phyloP scores from a whole-genome alignment of 257 asterid species.

The Capsicum pubescens region DNA sequence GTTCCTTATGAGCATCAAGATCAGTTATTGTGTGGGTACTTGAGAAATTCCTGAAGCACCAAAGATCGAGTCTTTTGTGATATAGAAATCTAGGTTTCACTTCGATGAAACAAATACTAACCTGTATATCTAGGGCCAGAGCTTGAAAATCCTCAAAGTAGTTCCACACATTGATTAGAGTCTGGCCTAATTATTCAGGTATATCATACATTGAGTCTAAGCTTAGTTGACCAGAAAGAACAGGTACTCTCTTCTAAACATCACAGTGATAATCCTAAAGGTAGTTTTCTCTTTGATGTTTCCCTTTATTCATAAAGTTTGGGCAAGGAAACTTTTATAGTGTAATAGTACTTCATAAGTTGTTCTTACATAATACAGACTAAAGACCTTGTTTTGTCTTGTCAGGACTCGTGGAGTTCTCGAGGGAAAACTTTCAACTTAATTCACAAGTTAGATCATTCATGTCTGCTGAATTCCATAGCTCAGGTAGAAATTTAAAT shows the following conservation, averaged over 20 bases:
- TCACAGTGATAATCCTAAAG: slow-evolving; percentile 26
- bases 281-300: slow-evolving; percentile 15
- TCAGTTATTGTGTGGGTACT: no score
- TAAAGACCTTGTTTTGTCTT: slow-evolving; percentile 18
- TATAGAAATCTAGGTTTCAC: no score
- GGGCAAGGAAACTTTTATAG: neutral
- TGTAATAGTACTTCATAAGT: slow-evolving; percentile 13
- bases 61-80: no score
- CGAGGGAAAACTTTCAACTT: slow-evolving; percentile 26
- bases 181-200: slow-evolving; percentile 24
- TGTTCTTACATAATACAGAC: slow-evolving; percentile 13
- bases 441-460: slow-evolving; percentile 24
- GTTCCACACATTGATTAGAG: neutral
- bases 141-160: slow-evolving; percentile 29
- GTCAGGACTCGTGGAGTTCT: slow-evolving; percentile 26
- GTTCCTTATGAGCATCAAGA: no score
- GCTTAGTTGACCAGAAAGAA: slow-evolving; percentile 28
- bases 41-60: no score
- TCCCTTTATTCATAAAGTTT: neutral
- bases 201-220: slow-evolving; percentile 30
- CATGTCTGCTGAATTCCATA: slow-evolving; percentile 17
- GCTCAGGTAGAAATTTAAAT: slow-evolving; percentile 25
- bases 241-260: slow-evolving; percentile 27
- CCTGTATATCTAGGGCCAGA: neutral
- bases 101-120: no score